phyloP scores from a whole-genome alignment of 2,329 filamentous ascomycete species.

The Cryphonectria nitschkei region DNA sequence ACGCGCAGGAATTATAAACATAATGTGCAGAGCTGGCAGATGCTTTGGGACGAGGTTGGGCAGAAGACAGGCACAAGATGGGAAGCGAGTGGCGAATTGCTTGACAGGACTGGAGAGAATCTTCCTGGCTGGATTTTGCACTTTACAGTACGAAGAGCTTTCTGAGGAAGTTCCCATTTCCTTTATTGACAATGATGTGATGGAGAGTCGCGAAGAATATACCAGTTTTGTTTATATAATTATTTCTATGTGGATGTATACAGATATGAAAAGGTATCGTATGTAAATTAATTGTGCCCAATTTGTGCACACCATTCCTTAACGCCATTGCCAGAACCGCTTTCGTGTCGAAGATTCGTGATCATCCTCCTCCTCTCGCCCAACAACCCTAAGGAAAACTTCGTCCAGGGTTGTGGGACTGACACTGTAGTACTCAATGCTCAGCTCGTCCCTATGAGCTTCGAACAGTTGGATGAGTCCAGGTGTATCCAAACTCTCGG shows the following conservation, averaged over 20 bases:
- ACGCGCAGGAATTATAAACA: constrained; percentile 42
- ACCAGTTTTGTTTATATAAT: no score
- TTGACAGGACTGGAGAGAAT: constrained; percentile 1
- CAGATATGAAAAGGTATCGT: not conserved
- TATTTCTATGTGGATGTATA: not conserved
- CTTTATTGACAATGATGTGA: no score
- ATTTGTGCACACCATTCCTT: not conserved
- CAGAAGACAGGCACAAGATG: constrained; percentile 42
- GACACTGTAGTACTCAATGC: constrained; percentile 85
- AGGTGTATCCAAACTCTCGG: constrained; percentile 45
- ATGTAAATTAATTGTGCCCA: not conserved
- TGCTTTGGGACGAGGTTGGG: constrained; percentile 47
- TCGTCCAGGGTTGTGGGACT: constrained; percentile 87
- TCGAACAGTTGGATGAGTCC: constrained; percentile 58
- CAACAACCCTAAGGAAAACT: constrained; percentile 86
- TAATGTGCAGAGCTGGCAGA: constrained; percentile 45
- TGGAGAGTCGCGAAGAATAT: no score
- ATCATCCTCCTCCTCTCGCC: constrained; percentile 71
- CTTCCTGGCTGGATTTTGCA: not conserved
- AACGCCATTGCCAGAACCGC: constrained; percentile 16
- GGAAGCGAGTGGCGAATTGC: constrained; percentile 29
- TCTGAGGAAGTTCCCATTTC: not conserved
- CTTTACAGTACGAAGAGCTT: not conserved
- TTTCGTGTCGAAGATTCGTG: constrained; percentile 35
- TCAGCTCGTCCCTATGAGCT: constrained; percentile 67